Evolutionary conservation across 768 basidiomycete species (phyloP).

Genomic region (Hericium coralloides): DNA sequence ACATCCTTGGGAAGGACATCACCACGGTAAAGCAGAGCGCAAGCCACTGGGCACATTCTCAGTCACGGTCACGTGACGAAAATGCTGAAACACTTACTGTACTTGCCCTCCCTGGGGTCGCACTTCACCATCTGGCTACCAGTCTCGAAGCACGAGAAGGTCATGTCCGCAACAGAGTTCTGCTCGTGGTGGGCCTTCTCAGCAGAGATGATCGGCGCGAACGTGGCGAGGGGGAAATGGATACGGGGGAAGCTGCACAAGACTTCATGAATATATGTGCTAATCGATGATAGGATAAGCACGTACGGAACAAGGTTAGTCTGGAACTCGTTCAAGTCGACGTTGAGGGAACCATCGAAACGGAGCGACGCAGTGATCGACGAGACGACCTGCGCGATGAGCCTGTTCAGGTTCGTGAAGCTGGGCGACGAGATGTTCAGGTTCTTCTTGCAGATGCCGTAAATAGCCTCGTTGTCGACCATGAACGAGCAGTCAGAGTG

Average conservation of each 20-base stretch:
- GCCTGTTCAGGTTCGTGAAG: conserved; percentile 58
- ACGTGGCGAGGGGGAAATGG: conserved; percentile 62
- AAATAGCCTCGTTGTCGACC: conserved; percentile 72
- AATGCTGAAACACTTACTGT: conserved; percentile 34
- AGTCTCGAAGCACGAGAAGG: conserved; percentile 67
- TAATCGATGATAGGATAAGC: not conserved
- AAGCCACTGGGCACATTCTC: conserved; percentile 36
- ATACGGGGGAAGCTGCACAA: conserved; percentile 45
- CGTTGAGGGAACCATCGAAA: conserved; percentile 60
- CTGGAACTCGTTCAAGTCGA: conserved; percentile 66
- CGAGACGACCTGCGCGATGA: conserved; percentile 57
- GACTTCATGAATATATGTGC: too few relatives aligned
- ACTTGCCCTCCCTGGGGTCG: conserved; percentile 73
- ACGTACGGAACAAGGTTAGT: conserved; percentile 54
- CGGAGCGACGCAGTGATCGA: conserved; percentile 40
- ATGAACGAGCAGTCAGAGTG: conserved; percentile 99
- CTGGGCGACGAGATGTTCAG: conserved; percentile 47
- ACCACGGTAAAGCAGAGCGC: conserved; percentile 64
- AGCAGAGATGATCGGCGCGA: conserved; percentile 55
- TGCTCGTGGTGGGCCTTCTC: conserved; percentile 61
- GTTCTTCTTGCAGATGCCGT: conserved; percentile 55
- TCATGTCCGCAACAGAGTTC: conserved; percentile 65
- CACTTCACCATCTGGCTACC: conserved; percentile 79
- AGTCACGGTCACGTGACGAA: not conserved
- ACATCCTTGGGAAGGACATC: conserved; percentile 76